These are phyloP conservation scores for Saccharomycopsis phalli DNA, from an alignment of 1,139 yeast genomes.

Conservation along the genomic window DNA sequence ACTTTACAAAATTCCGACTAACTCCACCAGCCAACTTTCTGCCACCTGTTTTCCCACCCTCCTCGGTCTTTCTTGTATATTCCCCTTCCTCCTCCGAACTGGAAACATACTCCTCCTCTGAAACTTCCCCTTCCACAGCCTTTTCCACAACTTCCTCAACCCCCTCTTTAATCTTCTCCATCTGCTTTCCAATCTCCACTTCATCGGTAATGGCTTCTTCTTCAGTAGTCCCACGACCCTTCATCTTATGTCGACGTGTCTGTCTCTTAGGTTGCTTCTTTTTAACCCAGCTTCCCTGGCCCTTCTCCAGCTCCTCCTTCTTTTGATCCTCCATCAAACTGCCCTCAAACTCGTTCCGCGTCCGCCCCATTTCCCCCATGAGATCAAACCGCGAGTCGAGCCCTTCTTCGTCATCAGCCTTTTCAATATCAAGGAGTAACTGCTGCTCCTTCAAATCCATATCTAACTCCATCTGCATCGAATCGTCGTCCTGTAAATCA, in stretches of 20 bases:
- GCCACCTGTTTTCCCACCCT: not conserved
- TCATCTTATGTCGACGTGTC: constrained; percentile 17
- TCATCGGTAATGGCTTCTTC: constrained; percentile 11
- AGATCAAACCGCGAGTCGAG: constrained; percentile 9
- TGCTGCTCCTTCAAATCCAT: constrained; percentile 12
- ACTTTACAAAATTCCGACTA: constrained; percentile 10
- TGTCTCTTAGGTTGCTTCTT: constrained; percentile 15
- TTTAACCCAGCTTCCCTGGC: constrained; percentile 4
- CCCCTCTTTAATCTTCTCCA: not conserved
- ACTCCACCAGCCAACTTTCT: constrained; percentile 1
- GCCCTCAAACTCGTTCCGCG: constrained; percentile 14
- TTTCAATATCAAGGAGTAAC: constrained; percentile 1
- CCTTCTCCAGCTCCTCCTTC: constrained; percentile 1
- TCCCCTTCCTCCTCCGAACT: constrained; percentile 4
- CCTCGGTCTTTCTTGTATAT: not conserved
- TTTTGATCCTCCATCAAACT: constrained; percentile 6
- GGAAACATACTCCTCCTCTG: constrained; percentile 3
- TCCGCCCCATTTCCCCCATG: constrained; percentile 17
- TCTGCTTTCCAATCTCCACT: constrained; percentile 7
- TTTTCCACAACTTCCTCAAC: constrained; percentile 8
- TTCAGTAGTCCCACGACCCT: constrained; percentile 7
- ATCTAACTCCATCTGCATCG: constrained; percentile 5
- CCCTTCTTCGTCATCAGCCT: constrained; percentile 1
- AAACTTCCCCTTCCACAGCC: not conserved
- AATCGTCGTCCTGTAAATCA: constrained; percentile 8